phyloP scores from a whole-genome alignment of 2,329 filamentous ascomycete genomes.

The Trichoderma sp. region DNA sequence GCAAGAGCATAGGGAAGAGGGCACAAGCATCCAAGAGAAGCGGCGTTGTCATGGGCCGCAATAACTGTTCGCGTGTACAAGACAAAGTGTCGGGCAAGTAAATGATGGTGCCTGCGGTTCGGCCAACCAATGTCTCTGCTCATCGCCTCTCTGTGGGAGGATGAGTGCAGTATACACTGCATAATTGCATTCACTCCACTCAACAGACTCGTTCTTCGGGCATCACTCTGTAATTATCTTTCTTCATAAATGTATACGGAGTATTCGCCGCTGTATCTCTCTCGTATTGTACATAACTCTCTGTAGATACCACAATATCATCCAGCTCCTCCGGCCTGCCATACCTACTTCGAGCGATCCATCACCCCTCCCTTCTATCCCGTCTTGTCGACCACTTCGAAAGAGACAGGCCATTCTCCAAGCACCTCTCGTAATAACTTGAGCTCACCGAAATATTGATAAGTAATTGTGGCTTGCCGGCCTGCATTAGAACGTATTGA shows the following conservation, averaged over 20 bases:
- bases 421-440: not conserved
- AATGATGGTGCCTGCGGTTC: not conserved
- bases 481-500: not conserved
- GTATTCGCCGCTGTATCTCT: not conserved
- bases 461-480: not conserved
- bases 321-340: not conserved
- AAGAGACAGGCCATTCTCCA: not conserved
- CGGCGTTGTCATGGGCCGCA: not conserved
- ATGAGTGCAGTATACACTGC: not conserved
- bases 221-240: not conserved
- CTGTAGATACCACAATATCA: not conserved
- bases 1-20: not conserved
- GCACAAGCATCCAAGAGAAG: not conserved
- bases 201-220: not conserved
- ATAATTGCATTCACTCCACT: not conserved
- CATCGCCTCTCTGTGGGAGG: not conserved
- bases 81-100: not conserved
- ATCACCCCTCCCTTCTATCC: not conserved
- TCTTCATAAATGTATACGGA: not conserved
- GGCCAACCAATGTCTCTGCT: not conserved
- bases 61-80: not conserved
- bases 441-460: not conserved
- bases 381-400: not conserved
- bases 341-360: not conserved
- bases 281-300: not conserved